Evolutionary conservation across 345 rosid species (phyloP).

Genomic region (Conringia planisiliqua): DNA sequence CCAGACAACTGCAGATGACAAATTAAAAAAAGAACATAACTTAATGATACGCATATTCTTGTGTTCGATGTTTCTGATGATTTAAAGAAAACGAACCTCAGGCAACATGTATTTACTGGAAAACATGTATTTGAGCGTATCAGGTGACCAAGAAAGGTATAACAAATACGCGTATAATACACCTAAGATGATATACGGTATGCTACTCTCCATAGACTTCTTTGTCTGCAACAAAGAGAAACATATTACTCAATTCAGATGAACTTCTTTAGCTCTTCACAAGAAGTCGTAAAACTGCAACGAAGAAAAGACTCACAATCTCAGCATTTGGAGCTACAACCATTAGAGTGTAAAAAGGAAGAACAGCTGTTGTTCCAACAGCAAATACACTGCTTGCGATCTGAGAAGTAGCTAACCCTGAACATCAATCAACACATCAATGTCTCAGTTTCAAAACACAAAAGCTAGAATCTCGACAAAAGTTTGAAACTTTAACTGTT

Average conservation of each 20-base stretch:
- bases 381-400: conserved; percentile 66
- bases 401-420: conserved; percentile 70
- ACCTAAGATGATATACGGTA: conserved; percentile 68
- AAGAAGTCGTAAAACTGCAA: background rate
- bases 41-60: background rate
- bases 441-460: background rate
- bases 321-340: conserved; percentile 85
- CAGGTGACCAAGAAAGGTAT: conserved; percentile 91
- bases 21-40: background rate
- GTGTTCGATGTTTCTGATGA: background rate
- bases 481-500: background rate
- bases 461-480: background rate
- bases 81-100: conserved; percentile 43
- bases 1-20: conserved; percentile 56
- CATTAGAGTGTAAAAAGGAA: conserved; percentile 91
- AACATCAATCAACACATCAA: background rate
- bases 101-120: conserved; percentile 77
- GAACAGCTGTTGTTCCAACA: conserved; percentile 75
- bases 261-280: background rate
- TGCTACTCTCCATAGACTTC: conserved; percentile 66
- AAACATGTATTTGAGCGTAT: conserved; percentile 60
- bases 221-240: conserved; percentile 53
- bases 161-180: conserved; percentile 64
- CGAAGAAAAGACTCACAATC: conserved; percentile 42
- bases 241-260: background rate